Evolutionary conservation across 371 early-diverging fungal genomes (phyloP).

Genomic region (Apophysomyces elegans): DNA sequence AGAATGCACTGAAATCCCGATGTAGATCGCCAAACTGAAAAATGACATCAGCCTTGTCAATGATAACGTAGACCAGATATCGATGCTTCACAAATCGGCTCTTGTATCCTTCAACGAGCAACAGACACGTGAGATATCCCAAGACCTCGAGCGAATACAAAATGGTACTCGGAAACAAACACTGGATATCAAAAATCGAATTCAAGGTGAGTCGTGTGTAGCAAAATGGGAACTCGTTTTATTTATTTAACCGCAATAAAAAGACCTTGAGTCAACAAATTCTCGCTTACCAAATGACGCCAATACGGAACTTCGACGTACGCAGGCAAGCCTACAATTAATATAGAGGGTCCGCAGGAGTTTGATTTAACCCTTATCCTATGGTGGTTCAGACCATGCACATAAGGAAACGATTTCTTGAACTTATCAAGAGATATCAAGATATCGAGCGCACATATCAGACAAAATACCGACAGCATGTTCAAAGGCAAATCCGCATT

Average conservation of each 20-base stretch:
- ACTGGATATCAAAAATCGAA: slow-evolving; percentile 27
- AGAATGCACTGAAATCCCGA: neutral
- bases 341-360: neutral
- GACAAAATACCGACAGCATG: slow-evolving; percentile 77
- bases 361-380: neutral
- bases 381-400: slow-evolving; percentile 52
- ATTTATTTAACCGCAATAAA: neutral
- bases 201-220: slow-evolving; percentile 30
- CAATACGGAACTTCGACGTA: slow-evolving; percentile 37
- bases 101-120: slow-evolving; percentile 41
- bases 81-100: slow-evolving; percentile 34
- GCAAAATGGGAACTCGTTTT: neutral
- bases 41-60: slow-evolving; percentile 32
- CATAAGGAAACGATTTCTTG: slow-evolving; percentile 78
- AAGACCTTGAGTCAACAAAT: slow-evolving; percentile 36
- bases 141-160: slow-evolving; percentile 37
- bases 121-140: slow-evolving; percentile 34
- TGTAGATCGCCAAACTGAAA: slow-evolving; percentile 38
- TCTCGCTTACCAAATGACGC: slow-evolving; percentile 24
- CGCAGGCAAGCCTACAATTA: slow-evolving; percentile 27
- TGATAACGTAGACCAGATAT: slow-evolving; percentile 39
- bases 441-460: slow-evolving; percentile 77
- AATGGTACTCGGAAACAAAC: slow-evolving; percentile 35
- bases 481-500: slow-evolving; percentile 82
- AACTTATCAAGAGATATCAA: slow-evolving; percentile 80